These are phyloP conservation scores for Wickerhamiella musiphila DNA, from an alignment of 805 yeast species.

Conservation along the genomic window DNA sequence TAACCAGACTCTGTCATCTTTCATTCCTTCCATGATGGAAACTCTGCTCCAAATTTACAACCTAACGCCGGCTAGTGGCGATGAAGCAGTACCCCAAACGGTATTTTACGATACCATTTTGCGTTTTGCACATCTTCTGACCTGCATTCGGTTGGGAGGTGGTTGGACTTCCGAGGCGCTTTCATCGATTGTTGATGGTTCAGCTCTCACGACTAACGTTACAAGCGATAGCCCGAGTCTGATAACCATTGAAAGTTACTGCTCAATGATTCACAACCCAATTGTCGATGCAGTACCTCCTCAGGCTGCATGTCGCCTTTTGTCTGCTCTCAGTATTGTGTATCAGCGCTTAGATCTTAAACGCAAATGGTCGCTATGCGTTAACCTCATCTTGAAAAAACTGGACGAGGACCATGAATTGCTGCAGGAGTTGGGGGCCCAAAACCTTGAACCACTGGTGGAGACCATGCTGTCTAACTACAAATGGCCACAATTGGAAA, in stretches of 20 bases:
- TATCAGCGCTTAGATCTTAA: conserved; percentile 42
- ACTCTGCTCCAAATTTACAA: conserved; percentile 18
- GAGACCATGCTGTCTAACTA: not conserved
- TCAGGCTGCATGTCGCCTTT: conserved; percentile 41
- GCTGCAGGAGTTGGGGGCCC: conserved; percentile 3
- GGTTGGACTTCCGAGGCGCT: conserved; percentile 29
- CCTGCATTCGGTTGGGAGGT: conserved; percentile 32
- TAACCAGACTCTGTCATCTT: conserved; percentile 8
- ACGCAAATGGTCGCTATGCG: conserved; percentile 53
- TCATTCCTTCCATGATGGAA: conserved; percentile 14
- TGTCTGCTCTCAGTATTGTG: conserved; percentile 46
- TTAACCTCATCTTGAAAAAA: conserved; percentile 39
- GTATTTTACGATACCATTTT: conserved; percentile 59
- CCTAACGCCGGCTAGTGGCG: conserved; percentile 20
- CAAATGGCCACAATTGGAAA: not conserved
- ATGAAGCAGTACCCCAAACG: conserved; percentile 67
- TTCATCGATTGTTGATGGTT: conserved; percentile 29
- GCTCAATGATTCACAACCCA: conserved; percentile 30
- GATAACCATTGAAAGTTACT: conserved; percentile 31
- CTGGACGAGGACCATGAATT: not conserved
- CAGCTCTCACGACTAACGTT: conserved; percentile 16
- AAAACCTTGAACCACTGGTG: not conserved
- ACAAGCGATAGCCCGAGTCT: conserved; percentile 15
- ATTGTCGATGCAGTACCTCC: conserved; percentile 30
- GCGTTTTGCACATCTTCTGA: conserved; percentile 45